phyloP scores from a whole-genome alignment of 2,329 filamentous ascomycete species.

The Arthrinium puccinioides region DNA sequence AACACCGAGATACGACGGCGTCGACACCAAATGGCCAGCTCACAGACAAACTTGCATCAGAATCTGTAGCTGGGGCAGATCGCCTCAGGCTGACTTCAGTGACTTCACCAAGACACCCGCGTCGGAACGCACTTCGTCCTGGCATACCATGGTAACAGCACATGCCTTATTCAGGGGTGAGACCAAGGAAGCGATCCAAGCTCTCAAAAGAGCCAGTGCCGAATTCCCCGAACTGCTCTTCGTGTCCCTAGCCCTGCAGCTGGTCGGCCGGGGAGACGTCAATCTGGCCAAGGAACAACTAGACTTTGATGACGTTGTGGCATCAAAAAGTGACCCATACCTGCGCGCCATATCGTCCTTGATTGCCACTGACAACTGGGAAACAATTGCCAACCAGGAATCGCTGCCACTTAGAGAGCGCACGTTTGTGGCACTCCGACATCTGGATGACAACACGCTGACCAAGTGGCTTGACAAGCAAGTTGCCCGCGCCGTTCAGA shows the following conservation, averaged over 20 bases:
- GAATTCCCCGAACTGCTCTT: constrained; percentile 59
- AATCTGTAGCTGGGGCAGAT: constrained; percentile 65
- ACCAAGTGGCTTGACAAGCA: constrained; percentile 62
- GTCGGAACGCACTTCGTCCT: constrained; percentile 42
- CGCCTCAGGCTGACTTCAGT: constrained; percentile 35
- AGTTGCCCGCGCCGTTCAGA: constrained; percentile 50
- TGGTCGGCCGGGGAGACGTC: constrained; percentile 45
- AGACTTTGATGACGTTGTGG: constrained; percentile 51
- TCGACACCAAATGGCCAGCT: constrained; percentile 56
- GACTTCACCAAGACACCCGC: constrained; percentile 35
- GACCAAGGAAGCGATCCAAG: constrained; percentile 58
- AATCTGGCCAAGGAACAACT: constrained; percentile 39
- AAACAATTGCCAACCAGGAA: constrained; percentile 62
- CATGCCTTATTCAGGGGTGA: constrained; percentile 69
- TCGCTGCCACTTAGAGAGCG: constrained; percentile 70
- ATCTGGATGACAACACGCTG: constrained; percentile 55
- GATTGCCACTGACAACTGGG: constrained; percentile 72
- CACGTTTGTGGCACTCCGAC: constrained; percentile 63
- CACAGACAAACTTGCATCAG: constrained; percentile 70
- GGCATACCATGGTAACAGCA: constrained; percentile 68
- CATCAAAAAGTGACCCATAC: constrained; percentile 67
- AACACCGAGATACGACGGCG: constrained; percentile 56
- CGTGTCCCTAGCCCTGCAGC: constrained; percentile 58
- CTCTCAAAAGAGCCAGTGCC: constrained; percentile 61
- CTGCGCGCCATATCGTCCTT: constrained; percentile 72